These are phyloP conservation scores for Zoysia matrella DNA, from an alignment of 202 grass and related monocot genomes.

Conservation along the genomic window DNA sequence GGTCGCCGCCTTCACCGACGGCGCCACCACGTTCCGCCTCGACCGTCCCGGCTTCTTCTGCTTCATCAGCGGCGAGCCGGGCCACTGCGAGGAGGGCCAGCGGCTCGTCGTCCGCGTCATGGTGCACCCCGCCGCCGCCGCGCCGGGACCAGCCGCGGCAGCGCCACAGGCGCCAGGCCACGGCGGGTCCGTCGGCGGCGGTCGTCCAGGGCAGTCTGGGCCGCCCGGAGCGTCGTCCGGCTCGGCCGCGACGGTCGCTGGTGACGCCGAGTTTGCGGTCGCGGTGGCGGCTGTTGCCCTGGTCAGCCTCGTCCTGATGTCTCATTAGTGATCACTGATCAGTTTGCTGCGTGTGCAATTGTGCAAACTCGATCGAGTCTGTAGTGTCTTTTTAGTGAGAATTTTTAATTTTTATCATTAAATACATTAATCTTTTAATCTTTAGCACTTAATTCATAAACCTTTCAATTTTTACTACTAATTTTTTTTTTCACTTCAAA, in stretches of 20 bases:
- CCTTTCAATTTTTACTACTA: no score
- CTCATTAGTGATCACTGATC: neutral
- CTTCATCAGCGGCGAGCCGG: conserved; percentile 44
- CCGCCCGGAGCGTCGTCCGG: neutral
- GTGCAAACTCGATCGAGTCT: neutral
- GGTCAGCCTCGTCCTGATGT: neutral
- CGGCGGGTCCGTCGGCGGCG: neutral
- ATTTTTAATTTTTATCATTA: no score
- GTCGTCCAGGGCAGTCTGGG: neutral
- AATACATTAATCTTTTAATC: no score
- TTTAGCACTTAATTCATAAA: no score
- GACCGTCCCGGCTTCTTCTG: conserved; percentile 68
- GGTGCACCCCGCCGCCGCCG: conserved; percentile 33
- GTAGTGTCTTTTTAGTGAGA: neutral
- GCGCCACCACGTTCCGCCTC: conserved; percentile 57
- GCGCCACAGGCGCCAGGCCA: neutral
- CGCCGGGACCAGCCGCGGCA: conserved; percentile 6
- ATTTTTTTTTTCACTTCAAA: no score
- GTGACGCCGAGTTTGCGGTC: neutral
- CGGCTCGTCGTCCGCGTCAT: conserved; percentile 71
- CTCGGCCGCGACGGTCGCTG: neutral
- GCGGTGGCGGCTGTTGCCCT: neutral
- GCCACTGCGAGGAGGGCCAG: conserved; percentile 66
- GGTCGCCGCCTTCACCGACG: conserved; percentile 48
- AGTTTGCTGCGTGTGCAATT: neutral